Base-by-base conservation (phyloP, 495 filamentous ascomycete species). In the Aspergillus incahuasiensis region DNA sequence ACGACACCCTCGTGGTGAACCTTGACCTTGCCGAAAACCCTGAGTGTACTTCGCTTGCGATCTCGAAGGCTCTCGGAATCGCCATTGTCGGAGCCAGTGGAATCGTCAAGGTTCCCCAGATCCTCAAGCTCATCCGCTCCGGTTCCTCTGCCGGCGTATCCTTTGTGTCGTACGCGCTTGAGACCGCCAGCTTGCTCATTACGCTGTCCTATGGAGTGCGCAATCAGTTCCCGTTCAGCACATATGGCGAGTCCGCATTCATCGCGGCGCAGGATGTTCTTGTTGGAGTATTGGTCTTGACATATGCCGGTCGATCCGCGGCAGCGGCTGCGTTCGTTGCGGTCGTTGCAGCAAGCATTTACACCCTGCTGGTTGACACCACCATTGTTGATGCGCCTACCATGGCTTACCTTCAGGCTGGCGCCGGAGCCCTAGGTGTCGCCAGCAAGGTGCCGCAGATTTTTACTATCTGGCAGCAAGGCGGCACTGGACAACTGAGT, bases 371-470 rank as follows among this genome's bases (percentile, higher is more conserved):
- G 38, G 90, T 92, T 63, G 82, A 79, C 57, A 74, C 83, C 54
- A 75, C 65, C n/a, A 53, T 95, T 7, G 71, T 95, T 12, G 80
- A 86, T 62, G 81, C 82, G 77, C 70, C 82, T 57, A 78, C 79
- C 24, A 76, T 98, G 74, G 73, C 82, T 19, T 87, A 86, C 67
- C 68, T 95, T 60, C 94, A 97, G 75, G 88, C 87, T 3, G 90
- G 86, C 56, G 91, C 91, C 0, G 94, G 92, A 18, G 79, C 85
- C 28, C 67, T 98, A 55, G 82, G 88, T 25, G 82, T 96, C 32
- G 88, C 86, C 22, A 94, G 89, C 75, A 97, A 97, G 79, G 67
- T 89, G 48, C 95, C 94, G 55, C 94, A 97, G 79, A 96, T 97
- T 61, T 75, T 79, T 51, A 85, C 89, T 21, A 89, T 96, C 67